Percentiles rank a stretch among this genome's conserved stretches.
Conservation (phyloP, 2,329 filamentous ascomycete genomes). For the Nothopassalora personata region DNA sequence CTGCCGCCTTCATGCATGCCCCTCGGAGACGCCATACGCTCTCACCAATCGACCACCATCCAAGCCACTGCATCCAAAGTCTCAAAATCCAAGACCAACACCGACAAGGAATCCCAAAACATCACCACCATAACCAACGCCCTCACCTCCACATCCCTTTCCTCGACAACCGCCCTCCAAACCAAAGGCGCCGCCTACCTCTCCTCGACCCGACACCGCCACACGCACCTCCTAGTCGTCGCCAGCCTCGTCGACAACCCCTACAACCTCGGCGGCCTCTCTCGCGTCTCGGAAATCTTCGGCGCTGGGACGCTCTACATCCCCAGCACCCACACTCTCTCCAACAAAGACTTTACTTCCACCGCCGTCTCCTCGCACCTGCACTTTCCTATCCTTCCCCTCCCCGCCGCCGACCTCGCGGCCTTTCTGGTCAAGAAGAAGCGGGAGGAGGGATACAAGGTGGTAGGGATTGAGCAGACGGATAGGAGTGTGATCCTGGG, state of each 20-base stretch:
- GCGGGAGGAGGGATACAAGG: constrained; percentile 44
- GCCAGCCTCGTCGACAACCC: constrained; percentile 49
- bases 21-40: constrained; percentile 25
- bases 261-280: constrained; percentile 48
- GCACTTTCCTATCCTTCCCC: constrained; percentile 43
- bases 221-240: constrained; percentile 40
- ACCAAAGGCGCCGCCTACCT: constrained; percentile 48
- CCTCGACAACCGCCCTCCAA: constrained; percentile 38
- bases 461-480: constrained; percentile 53
- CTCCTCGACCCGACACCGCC: constrained; percentile 27
- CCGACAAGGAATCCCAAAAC: constrained; percentile 15
- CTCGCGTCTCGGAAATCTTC: constrained; percentile 48
- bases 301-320: constrained; percentile 45
- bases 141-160: constrained; percentile 9
- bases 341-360: constrained; percentile 46
- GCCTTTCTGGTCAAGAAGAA: constrained; percentile 39
- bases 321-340: constrained; percentile 35
- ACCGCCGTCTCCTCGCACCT: constrained; percentile 47
- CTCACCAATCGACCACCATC: background rate
- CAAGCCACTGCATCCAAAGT: background rate
- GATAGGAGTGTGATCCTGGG: constrained; percentile 46
- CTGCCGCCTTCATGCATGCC: constrained; percentile 29
- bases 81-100: constrained; percentile 1
- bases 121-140: constrained; percentile 14
- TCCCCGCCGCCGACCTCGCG: constrained; percentile 23